Conservation (phyloP, 140 eudicot species). For the Flaveria floridana region DNA sequence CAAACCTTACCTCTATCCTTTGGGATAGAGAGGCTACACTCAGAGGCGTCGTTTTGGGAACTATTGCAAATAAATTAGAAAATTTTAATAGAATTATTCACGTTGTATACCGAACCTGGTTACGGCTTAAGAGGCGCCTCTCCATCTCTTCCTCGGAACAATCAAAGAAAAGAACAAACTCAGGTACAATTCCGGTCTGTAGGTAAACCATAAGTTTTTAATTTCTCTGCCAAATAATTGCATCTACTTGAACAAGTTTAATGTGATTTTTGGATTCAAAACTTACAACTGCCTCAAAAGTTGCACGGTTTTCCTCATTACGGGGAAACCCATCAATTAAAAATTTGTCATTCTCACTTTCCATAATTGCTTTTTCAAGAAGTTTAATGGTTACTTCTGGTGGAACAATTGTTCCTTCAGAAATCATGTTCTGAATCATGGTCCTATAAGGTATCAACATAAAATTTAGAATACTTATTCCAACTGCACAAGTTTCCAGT, state of each 20-base stretch:
- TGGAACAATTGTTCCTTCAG: slow-evolving; percentile 93
- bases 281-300: slow-evolving; percentile 83
- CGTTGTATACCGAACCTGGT: slow-evolving; percentile 58
- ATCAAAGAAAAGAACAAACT: slow-evolving; percentile 82
- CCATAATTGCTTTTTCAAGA: slow-evolving; percentile 85
- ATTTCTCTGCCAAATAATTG: background rate
- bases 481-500: background rate
- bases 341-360: slow-evolving; percentile 72
- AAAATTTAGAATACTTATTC: background rate
- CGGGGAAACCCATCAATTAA: slow-evolving; percentile 97
- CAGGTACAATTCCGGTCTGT: slow-evolving; percentile 88
- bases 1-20: background rate
- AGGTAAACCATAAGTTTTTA: slow-evolving; percentile 12
- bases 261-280: slow-evolving; percentile 1
- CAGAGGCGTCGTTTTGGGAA: background rate
- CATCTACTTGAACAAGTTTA: background rate
- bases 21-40: background rate
- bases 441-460: slow-evolving; percentile 46
- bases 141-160: slow-evolving; percentile 96
- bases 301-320: slow-evolving; percentile 92
- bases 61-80: background rate
- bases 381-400: slow-evolving; percentile 91
- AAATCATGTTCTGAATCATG: slow-evolving; percentile 93
- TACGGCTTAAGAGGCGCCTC: slow-evolving; percentile 80
- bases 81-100: background rate